phyloP scores from a whole-genome alignment of 371 early-diverging fungal genomes.

The Rhizopus microsporus region DNA sequence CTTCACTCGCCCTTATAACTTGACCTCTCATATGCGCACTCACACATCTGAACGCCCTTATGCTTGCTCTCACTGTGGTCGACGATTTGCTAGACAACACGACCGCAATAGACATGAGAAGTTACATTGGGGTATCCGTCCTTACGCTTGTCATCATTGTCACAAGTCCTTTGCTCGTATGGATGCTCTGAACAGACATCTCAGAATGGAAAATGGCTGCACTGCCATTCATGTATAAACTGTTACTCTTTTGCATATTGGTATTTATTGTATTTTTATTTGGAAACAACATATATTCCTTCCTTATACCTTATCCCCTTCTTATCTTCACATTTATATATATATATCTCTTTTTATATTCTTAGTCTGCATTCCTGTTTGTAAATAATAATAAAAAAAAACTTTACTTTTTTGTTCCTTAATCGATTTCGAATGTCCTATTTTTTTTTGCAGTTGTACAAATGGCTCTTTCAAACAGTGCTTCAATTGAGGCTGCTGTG shows the following conservation, averaged over 20 bases:
- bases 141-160: constrained; percentile 57
- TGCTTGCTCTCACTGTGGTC: constrained; percentile 46
- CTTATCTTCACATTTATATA: too few species aligned
- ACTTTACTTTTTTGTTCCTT: too few species aligned
- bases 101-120: constrained; percentile 63
- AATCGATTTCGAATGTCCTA: too few species aligned
- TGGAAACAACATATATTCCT: too few species aligned
- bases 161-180: constrained; percentile 59
- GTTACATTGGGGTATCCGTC: constrained; percentile 58
- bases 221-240: constrained; percentile 2
- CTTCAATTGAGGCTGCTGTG: too few species aligned
- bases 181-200: constrained; percentile 73
- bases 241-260: not conserved
- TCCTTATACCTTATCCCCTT: too few species aligned
- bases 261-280: too few species aligned
- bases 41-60: constrained; percentile 86
- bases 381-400: too few species aligned
- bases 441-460: too few species aligned
- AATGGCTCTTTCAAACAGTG: too few species aligned
- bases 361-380: too few species aligned
- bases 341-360: too few species aligned
- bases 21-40: constrained; percentile 83
- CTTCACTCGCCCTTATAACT: constrained; percentile 71
- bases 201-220: constrained; percentile 65
- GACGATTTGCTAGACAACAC: constrained; percentile 59